Conservation (phyloP, 2,329 filamentous ascomycete genomes). For the Aspergillus chevalieri region DNA sequence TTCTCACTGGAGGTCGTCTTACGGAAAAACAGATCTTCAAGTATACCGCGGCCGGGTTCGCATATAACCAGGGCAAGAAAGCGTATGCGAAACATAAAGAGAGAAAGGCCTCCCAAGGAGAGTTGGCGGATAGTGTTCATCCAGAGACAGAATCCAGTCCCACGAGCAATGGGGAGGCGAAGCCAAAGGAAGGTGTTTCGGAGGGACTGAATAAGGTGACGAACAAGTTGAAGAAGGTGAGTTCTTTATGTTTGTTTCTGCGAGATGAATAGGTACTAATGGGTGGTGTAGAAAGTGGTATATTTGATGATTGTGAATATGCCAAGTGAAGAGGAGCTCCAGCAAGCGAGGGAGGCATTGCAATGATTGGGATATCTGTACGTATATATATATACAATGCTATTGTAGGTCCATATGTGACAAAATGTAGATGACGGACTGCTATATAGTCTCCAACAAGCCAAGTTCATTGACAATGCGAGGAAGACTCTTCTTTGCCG, state of each 20-base stretch:
- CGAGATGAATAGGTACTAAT: neutral
- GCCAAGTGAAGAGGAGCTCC: slow-evolving; percentile 41
- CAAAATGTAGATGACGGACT: too few relatives aligned
- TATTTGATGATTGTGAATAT: slow-evolving; percentile 50
- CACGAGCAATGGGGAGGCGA: neutral
- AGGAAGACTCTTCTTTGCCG: too few relatives aligned
- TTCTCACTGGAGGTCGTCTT: slow-evolving; percentile 44
- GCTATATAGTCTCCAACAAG: too few relatives aligned
- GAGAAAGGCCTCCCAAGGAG: neutral
- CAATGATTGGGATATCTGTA: neutral
- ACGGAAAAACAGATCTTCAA: slow-evolving; percentile 10
- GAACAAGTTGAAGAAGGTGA: slow-evolving; percentile 26
- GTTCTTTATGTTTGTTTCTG: neutral
- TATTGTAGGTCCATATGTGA: too few relatives aligned
- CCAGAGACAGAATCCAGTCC: neutral
- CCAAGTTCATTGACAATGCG: too few relatives aligned
- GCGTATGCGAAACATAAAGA: neutral
- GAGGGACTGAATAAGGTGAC: slow-evolving; percentile 8
- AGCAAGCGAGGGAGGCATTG: slow-evolving; percentile 10
- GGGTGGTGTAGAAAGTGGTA: slow-evolving; percentile 38
- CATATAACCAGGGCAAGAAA: neutral
- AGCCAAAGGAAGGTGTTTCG: neutral
- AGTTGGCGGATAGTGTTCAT: neutral
- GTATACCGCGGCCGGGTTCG: slow-evolving; percentile 3
- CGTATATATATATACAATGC: too few relatives aligned